phyloP scores from a whole-genome alignment of 2,329 filamentous ascomycete species.

The Colletotrichum siamense region DNA sequence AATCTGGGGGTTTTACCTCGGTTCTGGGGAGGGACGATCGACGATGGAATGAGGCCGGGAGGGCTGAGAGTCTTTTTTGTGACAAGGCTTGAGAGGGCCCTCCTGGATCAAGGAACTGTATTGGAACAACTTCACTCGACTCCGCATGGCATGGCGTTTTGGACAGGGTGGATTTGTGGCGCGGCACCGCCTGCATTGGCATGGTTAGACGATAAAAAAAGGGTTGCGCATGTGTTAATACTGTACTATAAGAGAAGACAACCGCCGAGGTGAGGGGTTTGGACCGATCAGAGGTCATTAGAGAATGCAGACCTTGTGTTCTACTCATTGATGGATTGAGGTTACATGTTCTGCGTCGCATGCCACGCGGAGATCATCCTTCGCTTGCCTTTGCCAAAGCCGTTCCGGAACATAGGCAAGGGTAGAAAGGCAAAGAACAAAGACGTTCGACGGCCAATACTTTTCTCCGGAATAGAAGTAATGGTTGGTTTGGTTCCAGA shows the following conservation, averaged over 20 bases:
- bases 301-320: constrained; percentile 1
- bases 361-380: not conserved
- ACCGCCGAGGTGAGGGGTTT: not conserved
- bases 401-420: not conserved
- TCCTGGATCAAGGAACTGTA: not conserved
- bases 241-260: constrained; percentile 14
- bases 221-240: constrained; percentile 20
- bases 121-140: constrained; percentile 26
- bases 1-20: not conserved
- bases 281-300: not conserved
- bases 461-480: no score
- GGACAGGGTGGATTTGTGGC: constrained; percentile 10
- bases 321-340: not conserved
- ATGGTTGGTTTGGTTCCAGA: no score
- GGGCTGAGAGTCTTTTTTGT: not conserved
- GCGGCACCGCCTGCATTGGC: constrained; percentile 20
- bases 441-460: no score
- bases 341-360: not conserved
- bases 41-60: not conserved
- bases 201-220: constrained; percentile 23
- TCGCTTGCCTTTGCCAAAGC: accelerated
- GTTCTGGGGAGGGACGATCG: not conserved
- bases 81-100: not conserved
- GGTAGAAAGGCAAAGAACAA: no score
- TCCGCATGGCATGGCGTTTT: constrained; percentile 27